These are phyloP conservation scores for Suhomyces bribrorum DNA, from an alignment of 1,139 yeast genomes.

Conservation along the genomic window DNA sequence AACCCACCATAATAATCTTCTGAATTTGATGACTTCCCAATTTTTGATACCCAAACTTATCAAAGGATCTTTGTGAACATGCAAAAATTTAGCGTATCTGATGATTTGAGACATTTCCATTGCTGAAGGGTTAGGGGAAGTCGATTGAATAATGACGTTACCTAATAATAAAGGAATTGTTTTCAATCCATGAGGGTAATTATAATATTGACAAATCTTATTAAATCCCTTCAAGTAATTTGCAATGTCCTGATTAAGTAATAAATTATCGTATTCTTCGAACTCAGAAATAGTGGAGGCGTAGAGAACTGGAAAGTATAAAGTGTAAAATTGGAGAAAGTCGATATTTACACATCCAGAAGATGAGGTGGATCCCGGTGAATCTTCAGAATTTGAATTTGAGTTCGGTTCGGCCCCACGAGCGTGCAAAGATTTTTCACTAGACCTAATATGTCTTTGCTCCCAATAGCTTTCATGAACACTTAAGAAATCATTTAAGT, in stretches of 20 bases:
- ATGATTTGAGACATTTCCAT: conserved; percentile 52
- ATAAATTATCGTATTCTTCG: conserved; percentile 51
- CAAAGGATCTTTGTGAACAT: conserved; percentile 61
- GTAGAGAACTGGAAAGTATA: conserved; percentile 52
- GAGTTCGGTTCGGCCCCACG: conserved; percentile 4
- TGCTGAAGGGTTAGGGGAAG: conserved; percentile 56
- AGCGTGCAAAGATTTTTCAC: conserved; percentile 2
- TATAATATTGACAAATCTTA: conserved; percentile 50
- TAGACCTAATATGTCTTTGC: conserved; percentile 14
- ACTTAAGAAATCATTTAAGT: conserved; percentile 41
- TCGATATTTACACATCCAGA: conserved; percentile 24
- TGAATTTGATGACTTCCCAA: conserved; percentile 48
- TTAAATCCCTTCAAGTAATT: conserved; percentile 49
- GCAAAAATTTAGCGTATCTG: conserved; percentile 56
- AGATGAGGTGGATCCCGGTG: not conserved
- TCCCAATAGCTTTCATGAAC: conserved; percentile 57
- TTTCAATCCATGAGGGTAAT: conserved; percentile 55
- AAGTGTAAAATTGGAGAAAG: conserved; percentile 46
- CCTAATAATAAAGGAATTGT: conserved; percentile 49
- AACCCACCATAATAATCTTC: conserved; percentile 67
- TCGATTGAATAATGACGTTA: conserved; percentile 55
- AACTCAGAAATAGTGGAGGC: conserved; percentile 58
- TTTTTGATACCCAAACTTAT: conserved; percentile 50
- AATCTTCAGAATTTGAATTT: conserved; percentile 2
- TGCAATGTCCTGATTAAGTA: conserved; percentile 52